Evolutionary conservation across 2,329 filamentous ascomycete species (phyloP).

Genomic region (Fusarium equiseti): DNA sequence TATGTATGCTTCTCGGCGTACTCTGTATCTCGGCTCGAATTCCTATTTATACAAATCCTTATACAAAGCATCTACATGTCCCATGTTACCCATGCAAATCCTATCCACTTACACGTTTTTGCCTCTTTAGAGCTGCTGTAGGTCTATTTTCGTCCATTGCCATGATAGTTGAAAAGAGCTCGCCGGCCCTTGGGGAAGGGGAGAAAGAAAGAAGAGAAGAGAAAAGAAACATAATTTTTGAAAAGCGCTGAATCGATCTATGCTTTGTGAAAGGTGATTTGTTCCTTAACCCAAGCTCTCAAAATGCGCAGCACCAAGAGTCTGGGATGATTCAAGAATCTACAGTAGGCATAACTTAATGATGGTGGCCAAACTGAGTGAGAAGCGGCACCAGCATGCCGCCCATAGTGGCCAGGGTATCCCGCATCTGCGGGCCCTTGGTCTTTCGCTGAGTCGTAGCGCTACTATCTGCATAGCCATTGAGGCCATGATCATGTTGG

Average conservation of each 20-base stretch:
- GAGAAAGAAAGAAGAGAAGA: constrained; percentile 3
- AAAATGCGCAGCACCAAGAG: constrained; percentile 20
- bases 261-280: constrained; percentile 18
- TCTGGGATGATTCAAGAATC: constrained; percentile 9
- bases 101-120: constrained; percentile 13
- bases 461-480: constrained; percentile 67
- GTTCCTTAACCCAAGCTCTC: constrained; percentile 12
- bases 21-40: constrained; percentile 2
- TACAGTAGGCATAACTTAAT: constrained; percentile 54
- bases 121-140: constrained; percentile 12
- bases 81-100: constrained; percentile 16
- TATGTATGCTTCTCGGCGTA: neutral
- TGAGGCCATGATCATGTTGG: constrained; percentile 60
- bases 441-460: constrained; percentile 62
- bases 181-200: constrained; percentile 35
- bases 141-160: constrained; percentile 36
- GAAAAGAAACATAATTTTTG: constrained; percentile 6
- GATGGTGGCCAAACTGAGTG: constrained; percentile 82
- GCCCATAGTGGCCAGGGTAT: constrained; percentile 76
- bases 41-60: constrained; percentile 21
- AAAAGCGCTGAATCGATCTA: constrained; percentile 36
- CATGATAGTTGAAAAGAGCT: constrained; percentile 34
- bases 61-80: constrained; percentile 31
- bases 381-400: constrained; percentile 84
- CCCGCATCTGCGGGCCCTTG: constrained; percentile 71